These are phyloP conservation scores for Malassezia obtusa DNA, from an alignment of 1,284 basidiomycete genomes.

Conservation along the genomic window DNA sequence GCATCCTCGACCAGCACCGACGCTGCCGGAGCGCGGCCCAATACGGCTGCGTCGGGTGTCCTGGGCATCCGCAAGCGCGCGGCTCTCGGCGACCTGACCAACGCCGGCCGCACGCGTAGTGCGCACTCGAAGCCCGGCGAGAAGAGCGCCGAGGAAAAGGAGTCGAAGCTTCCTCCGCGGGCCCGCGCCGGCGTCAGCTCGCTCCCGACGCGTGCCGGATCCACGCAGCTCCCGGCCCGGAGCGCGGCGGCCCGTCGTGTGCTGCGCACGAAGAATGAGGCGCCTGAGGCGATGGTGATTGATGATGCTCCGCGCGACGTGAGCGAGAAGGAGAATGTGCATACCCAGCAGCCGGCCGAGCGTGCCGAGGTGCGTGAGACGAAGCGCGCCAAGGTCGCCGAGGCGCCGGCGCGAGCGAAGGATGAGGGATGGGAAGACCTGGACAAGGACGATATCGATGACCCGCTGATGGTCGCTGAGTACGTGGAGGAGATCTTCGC, in stretches of 20 bases:
- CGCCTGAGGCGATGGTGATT: constrained; percentile 18
- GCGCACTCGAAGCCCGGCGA: neutral
- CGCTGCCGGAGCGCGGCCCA: neutral
- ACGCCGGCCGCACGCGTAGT: constrained; percentile 29
- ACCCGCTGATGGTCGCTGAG: constrained; percentile 92
- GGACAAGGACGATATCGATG: constrained; percentile 83
- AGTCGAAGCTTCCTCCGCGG: constrained; percentile 2
- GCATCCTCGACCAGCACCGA: neutral
- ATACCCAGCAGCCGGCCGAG: constrained; percentile 18
- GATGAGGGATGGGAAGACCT: constrained; percentile 67
- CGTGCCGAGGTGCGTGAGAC: constrained; percentile 19
- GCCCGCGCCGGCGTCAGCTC: neutral
- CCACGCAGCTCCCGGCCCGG: neutral
- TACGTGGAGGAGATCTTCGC: constrained; percentile 89
- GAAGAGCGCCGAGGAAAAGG: constrained; percentile 13
- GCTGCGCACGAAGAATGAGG: constrained; percentile 46
- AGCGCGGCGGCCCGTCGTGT: constrained; percentile 5
- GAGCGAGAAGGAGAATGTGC: constrained; percentile 15
- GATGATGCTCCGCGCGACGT: constrained; percentile 22
- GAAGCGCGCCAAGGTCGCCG: constrained; percentile 20
- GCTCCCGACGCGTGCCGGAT: neutral
- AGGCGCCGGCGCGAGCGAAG: constrained; percentile 42
- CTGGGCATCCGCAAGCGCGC: constrained; percentile 43
- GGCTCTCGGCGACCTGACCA: constrained; percentile 44
- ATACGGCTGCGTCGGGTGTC: constrained; percentile 20